These are phyloP conservation scores for Jacaranda copaia DNA, from an alignment of 257 asterid genomes.

Conservation along the genomic window DNA sequence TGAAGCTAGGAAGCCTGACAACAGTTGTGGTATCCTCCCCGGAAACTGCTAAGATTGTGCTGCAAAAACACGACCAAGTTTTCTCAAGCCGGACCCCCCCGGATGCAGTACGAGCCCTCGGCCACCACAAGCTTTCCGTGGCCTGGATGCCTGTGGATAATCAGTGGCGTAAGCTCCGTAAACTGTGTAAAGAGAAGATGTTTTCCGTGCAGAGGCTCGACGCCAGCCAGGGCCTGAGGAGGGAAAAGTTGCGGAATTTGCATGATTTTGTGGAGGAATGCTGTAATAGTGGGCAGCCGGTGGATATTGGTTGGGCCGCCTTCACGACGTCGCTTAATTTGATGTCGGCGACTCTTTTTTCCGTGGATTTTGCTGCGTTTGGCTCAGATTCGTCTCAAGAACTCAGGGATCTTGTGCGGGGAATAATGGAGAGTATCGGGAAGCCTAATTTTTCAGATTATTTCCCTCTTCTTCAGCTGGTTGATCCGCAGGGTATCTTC, in stretches of 20 bases:
- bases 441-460: slow-evolving; percentile 51
- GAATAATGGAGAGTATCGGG: slow-evolving; percentile 47
- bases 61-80: slow-evolving; percentile 36
- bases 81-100: slow-evolving; percentile 35
- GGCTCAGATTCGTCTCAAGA: slow-evolving; percentile 52
- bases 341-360: slow-evolving; percentile 55
- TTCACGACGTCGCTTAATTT: slow-evolving; percentile 47
- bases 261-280: slow-evolving; percentile 38
- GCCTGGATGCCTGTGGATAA: slow-evolving; percentile 31
- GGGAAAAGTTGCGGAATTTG: slow-evolving; percentile 38
- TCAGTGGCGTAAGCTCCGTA: slow-evolving; percentile 44
- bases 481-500: slow-evolving; percentile 58
- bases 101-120: neutral
- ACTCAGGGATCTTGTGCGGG: slow-evolving; percentile 45
- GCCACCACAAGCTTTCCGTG: slow-evolving; percentile 35
- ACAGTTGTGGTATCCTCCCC: slow-evolving; percentile 46
- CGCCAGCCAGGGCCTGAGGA: slow-evolving; percentile 33
- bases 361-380: slow-evolving; percentile 49
- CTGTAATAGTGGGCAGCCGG: slow-evolving; percentile 35
- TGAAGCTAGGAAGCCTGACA: slow-evolving; percentile 34
- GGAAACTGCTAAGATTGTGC: slow-evolving; percentile 32
- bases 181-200: slow-evolving; percentile 41
- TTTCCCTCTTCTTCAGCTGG: slow-evolving; percentile 43
- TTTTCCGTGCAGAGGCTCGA: slow-evolving; percentile 41
- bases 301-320: slow-evolving; percentile 42